Conservation (phyloP, 2,329 filamentous ascomycete species). For the Hymenoscyphus occultus region DNA sequence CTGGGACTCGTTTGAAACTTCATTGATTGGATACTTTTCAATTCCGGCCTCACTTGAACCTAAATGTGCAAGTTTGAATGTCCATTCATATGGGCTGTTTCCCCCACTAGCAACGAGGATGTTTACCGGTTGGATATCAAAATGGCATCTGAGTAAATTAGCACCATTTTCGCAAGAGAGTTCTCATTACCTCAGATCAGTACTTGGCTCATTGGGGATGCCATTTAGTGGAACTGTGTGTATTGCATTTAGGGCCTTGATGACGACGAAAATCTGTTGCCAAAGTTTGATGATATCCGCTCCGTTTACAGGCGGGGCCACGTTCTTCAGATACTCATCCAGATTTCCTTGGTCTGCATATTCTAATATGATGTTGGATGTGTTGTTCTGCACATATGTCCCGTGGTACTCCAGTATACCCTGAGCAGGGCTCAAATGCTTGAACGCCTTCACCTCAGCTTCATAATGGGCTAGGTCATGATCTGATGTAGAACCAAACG, state of each 20-base stretch:
- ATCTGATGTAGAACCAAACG: background rate
- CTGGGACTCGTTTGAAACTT: constrained; percentile 11
- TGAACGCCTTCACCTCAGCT: background rate
- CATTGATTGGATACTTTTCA: background rate
- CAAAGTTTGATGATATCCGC: constrained; percentile 37
- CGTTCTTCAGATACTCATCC: constrained; percentile 33
- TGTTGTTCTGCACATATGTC: constrained; percentile 29
- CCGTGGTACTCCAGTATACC: constrained; percentile 33
- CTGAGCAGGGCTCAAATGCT: background rate
- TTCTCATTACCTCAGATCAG: background rate
- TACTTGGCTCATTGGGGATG: background rate
- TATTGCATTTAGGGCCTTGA: constrained; percentile 35
- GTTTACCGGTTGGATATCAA: constrained; percentile 37
- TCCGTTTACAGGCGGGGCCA: constrained; percentile 27
- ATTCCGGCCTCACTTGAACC: constrained; percentile 24
- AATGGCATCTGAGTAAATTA: constrained; percentile 4
- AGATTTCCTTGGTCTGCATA: constrained; percentile 38
- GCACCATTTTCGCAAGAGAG: background rate
- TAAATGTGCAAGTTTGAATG: constrained; percentile 36
- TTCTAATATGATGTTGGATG: constrained; percentile 38
- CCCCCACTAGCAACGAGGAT: constrained; percentile 33
- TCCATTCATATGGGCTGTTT: constrained; percentile 24
- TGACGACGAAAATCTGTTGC: constrained; percentile 33
- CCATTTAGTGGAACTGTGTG: background rate
- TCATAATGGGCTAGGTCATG: background rate